phyloP scores from a whole-genome alignment of 139 green algal species.

The Mesotaenium endlicherianum region DNA sequence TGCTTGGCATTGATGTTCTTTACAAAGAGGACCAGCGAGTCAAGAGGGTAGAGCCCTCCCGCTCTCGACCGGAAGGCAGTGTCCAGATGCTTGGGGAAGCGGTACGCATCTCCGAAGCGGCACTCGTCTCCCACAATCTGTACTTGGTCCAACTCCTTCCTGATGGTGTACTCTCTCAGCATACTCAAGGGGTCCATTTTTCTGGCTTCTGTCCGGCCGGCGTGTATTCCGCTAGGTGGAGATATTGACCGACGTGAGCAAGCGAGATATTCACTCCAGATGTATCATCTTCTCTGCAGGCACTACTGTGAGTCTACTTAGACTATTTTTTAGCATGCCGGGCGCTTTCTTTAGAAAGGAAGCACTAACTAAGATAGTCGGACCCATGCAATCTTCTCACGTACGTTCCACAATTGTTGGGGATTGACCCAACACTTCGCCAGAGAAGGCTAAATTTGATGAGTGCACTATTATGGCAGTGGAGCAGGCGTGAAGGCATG shows the following conservation, averaged over 20 bases:
- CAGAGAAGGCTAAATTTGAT: too few relatives aligned
- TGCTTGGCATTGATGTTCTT: constrained; percentile 2
- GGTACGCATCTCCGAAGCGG: constrained; percentile 26
- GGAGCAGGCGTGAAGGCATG: too few relatives aligned
- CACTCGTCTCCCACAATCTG: not conserved
- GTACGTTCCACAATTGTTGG: too few relatives aligned
- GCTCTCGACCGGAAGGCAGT: constrained; percentile 16
- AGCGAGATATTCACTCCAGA: not conserved
- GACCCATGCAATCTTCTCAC: not conserved
- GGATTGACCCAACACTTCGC: too few relatives aligned
- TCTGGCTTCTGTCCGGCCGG: not conserved
- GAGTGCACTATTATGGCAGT: too few relatives aligned
- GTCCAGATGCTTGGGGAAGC: constrained; percentile 11
- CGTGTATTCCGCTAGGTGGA: not conserved
- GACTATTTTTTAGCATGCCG: not conserved
- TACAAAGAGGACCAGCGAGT: constrained; percentile 22
- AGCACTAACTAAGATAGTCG: not conserved
- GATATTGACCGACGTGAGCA: not conserved
- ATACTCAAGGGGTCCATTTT: constrained; percentile 38
- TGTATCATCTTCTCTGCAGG: not conserved
- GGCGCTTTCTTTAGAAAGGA: not conserved
- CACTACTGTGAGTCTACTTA: not conserved
- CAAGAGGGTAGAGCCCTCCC: constrained; percentile 7
- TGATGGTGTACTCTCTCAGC: constrained; percentile 39
- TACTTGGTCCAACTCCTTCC: not conserved